Evolutionary conservation across 495 filamentous ascomycete species (phyloP).

Genomic region (Chaetomium cochliodes): DNA sequence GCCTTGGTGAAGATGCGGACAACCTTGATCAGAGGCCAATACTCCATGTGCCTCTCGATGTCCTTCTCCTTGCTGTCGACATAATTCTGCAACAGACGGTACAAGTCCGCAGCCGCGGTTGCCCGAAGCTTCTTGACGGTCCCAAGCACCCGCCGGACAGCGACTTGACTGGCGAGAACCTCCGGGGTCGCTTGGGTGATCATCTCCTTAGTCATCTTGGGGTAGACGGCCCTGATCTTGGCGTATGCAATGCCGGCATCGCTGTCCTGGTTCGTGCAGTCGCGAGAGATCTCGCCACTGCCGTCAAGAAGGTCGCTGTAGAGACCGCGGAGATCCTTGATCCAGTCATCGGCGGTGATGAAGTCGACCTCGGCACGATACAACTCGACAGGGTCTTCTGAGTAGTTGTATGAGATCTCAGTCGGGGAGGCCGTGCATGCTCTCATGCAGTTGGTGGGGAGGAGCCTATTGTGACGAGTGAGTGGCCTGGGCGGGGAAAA

Average conservation of each 20-base stretch:
- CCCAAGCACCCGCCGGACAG: constrained; percentile 51
- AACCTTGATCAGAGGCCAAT: constrained; percentile 66
- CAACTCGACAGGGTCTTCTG: constrained; percentile 41
- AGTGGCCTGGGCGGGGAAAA: background rate
- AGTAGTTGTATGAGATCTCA: constrained; percentile 61
- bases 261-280: constrained; percentile 45
- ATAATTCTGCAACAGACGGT: constrained; percentile 34
- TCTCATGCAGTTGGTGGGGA: constrained; percentile 44
- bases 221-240: constrained; percentile 68
- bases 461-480: constrained; percentile 27
- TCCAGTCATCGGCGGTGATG: constrained; percentile 57
- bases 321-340: constrained; percentile 52
- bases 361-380: constrained; percentile 68
- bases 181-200: constrained; percentile 44
- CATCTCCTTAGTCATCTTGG: constrained; percentile 54
- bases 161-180: constrained; percentile 41
- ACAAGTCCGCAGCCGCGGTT: constrained; percentile 33
- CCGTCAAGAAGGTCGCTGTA: constrained; percentile 55
- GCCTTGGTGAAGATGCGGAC: constrained; percentile 61
- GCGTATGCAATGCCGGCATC: constrained; percentile 62
- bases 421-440: constrained; percentile 67
- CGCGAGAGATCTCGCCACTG: constrained; percentile 43
- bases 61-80: constrained; percentile 39
- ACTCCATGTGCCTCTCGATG: constrained; percentile 47
- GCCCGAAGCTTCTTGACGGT: constrained; percentile 45